phyloP scores from a whole-genome alignment of 495 filamentous ascomycete species.

The Penicillium mononematosum region DNA sequence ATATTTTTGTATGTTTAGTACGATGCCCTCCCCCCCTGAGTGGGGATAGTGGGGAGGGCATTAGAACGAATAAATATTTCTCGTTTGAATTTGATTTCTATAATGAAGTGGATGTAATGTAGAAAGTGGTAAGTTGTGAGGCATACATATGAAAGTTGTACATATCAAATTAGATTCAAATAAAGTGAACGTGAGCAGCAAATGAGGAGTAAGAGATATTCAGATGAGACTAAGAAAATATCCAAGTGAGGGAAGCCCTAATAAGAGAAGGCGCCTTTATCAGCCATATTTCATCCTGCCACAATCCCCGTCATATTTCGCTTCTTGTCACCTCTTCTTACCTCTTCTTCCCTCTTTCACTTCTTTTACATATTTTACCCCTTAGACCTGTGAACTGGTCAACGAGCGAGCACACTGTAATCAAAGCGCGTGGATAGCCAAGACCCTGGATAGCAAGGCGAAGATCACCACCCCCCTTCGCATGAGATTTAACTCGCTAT shows the following conservation, averaged over 20 bases:
- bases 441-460: too few species aligned
- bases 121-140: neutral
- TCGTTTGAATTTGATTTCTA: neutral
- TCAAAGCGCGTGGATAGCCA: too few species aligned
- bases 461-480: too few species aligned
- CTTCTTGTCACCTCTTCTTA: neutral
- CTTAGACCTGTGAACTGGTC: too few species aligned
- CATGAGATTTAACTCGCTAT: too few species aligned
- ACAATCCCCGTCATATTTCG: neutral
- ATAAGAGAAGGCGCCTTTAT: too few species aligned
- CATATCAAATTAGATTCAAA: neutral
- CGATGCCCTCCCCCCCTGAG: constrained; percentile 1
- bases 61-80: constrained; percentile 5
- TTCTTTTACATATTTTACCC: too few species aligned
- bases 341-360: neutral
- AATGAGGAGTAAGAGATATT: neutral
- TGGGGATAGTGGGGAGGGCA: constrained; percentile 7
- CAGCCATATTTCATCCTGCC: too few species aligned
- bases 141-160: neutral
- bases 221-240: too few species aligned
- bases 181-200: neutral
- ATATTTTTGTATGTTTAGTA: constrained; percentile 7
- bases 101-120: neutral
- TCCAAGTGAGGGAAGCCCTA: too few species aligned
- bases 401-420: too few species aligned